These are phyloP conservation scores for Hevea brasiliensis DNA, from an alignment of 345 rosid species.

Conservation along the genomic window DNA sequence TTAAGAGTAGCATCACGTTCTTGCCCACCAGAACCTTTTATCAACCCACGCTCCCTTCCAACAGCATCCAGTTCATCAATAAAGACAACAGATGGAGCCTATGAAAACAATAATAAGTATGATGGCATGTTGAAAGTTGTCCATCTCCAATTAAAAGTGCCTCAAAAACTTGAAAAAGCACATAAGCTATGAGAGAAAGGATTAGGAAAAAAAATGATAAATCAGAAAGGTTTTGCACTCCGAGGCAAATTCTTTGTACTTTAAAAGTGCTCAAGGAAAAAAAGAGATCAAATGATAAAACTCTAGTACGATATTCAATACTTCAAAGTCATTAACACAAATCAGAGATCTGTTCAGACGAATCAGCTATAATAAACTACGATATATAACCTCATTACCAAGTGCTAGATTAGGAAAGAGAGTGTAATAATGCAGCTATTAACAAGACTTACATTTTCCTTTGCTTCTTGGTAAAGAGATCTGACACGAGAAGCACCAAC, in stretches of 20 bases:
- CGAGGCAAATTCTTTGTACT: neutral
- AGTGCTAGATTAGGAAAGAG: neutral
- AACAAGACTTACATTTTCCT: conserved; percentile 56
- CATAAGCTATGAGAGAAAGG: neutral
- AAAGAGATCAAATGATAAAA: neutral
- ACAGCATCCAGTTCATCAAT: conserved; percentile 97
- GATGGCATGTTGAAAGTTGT: conserved; percentile 6
- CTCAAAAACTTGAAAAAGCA: neutral
- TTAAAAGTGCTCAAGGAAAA: neutral
- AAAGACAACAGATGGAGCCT: conserved; percentile 95
- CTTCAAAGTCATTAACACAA: neutral
- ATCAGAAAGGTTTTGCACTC: neutral
- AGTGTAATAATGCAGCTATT: conserved; percentile 8
- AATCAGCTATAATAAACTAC: neutral
- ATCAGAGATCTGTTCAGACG: neutral
- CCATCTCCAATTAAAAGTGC: neutral
- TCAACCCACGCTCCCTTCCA: conserved; percentile 93
- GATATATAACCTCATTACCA: conserved; percentile 10
- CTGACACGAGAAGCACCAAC: conserved; percentile 97
- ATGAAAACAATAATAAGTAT: conserved; percentile 14
- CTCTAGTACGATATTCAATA: neutral
- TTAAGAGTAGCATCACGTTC: conserved; percentile 97
- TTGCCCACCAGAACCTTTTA: conserved; percentile 96
- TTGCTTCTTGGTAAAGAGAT: conserved; percentile 90
- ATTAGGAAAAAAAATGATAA: neutral